A percentile compares a stretch with the other conserved stretches of the same genome.
Conservation (phyloP, 306 rosid species). For the Rubus idaeus region DNA sequence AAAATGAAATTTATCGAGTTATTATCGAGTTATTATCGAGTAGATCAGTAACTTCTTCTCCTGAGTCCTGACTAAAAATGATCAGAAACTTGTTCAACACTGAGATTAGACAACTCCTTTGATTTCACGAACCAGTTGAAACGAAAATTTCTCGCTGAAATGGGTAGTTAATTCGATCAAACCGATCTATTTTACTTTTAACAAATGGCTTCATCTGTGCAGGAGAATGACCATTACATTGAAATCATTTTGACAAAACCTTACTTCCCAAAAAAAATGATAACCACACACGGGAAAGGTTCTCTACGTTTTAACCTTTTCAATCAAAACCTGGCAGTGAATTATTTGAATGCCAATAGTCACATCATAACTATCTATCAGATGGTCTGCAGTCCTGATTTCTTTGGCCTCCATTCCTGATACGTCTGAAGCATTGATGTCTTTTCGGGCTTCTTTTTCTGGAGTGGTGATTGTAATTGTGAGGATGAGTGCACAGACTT, state of each 20-base stretch:
- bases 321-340: not conserved
- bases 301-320: not conserved
- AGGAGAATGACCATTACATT: not conserved
- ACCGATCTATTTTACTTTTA: not conserved
- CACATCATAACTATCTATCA: not conserved
- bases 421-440: slow-evolving; percentile 16
- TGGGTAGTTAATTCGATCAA: too few species aligned
- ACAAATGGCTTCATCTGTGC: not conserved
- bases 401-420: slow-evolving; percentile 46
- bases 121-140: not conserved
- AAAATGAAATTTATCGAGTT: not conserved
- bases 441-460: slow-evolving; percentile 22
- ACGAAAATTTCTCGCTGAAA: too few species aligned
- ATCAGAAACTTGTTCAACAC: not conserved
- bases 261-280: not conserved
- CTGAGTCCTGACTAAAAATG: not conserved
- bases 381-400: slow-evolving; percentile 47
- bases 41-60: not conserved
- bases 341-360: not conserved
- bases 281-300: not conserved
- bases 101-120: not conserved
- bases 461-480: slow-evolving; percentile 16
- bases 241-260: not conserved
- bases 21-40: not conserved
- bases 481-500: not conserved